Conservation (phyloP, 768 basidiomycete species). For the Termitomyces sp. region DNA sequence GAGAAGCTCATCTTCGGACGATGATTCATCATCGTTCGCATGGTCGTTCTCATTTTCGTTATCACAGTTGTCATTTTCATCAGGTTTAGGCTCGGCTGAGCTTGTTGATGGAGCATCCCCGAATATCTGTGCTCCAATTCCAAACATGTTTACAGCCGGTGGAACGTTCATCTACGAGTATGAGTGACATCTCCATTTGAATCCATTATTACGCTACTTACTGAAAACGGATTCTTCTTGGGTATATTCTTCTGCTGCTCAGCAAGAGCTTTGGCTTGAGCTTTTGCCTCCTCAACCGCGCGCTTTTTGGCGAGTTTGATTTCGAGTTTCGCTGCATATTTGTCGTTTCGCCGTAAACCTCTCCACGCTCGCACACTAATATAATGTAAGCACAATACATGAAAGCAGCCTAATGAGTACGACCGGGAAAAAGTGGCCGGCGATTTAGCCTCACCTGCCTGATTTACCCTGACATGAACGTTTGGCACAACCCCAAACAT, state of each 20-base stretch:
- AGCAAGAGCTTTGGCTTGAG: slow-evolving; percentile 24
- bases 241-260: slow-evolving; percentile 24
- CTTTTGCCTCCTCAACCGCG: slow-evolving; percentile 33
- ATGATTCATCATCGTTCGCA: slow-evolving; percentile 16
- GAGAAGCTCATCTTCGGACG: slow-evolving; percentile 46
- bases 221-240: slow-evolving; percentile 67
- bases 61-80: slow-evolving; percentile 18
- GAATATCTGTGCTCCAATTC: slow-evolving; percentile 67
- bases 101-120: slow-evolving; percentile 27
- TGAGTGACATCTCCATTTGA: neutral
- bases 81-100: slow-evolving; percentile 7
- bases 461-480: slow-evolving; percentile 66
- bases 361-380: slow-evolving; percentile 79
- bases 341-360: slow-evolving; percentile 63
- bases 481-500: slow-evolving; percentile 79
- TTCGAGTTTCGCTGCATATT: slow-evolving; percentile 71
- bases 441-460: slow-evolving; percentile 57
- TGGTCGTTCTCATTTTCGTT: neutral
- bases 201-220: slow-evolving; percentile 24
- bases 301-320: slow-evolving; percentile 41
- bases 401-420: slow-evolving; percentile 11
- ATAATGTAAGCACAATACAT: neutral
- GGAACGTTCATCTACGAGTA: slow-evolving; percentile 20
- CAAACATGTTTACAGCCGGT: slow-evolving; percentile 33
- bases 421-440: slow-evolving; percentile 4